These are phyloP conservation scores for Perkinsus marinus DNA, from an alignment of 169 alveolate species.

Conservation along the genomic window DNA sequence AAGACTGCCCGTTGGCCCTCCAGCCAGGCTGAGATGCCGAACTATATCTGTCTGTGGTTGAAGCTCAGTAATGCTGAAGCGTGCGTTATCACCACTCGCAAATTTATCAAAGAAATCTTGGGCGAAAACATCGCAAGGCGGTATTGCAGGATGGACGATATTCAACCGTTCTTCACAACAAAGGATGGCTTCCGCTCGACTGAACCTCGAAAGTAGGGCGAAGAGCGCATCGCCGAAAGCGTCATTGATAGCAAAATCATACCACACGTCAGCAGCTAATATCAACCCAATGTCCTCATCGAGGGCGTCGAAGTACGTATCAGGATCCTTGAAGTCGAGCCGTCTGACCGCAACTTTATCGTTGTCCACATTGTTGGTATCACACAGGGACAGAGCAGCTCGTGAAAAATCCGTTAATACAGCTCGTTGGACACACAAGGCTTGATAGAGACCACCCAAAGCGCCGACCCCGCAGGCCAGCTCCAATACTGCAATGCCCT, in stretches of 20 bases:
- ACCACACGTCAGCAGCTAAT: background rate
- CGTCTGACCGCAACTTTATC: background rate
- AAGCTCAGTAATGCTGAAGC: background rate
- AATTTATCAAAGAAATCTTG: background rate
- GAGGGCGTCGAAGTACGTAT: background rate
- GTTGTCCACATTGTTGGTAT: background rate
- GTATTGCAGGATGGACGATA: background rate
- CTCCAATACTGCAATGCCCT: background rate
- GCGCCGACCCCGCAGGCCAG: background rate
- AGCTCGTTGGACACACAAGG: background rate
- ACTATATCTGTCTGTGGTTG: background rate
- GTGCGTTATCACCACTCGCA: background rate
- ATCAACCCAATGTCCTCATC: background rate
- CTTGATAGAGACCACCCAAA: background rate
- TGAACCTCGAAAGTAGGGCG: background rate
- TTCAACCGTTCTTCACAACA: background rate
- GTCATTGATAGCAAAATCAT: background rate
- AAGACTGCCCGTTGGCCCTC: background rate
- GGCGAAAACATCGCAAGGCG: background rate
- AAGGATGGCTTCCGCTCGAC: background rate
- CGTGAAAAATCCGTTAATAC: background rate
- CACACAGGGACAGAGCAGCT: background rate
- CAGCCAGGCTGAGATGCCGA: background rate
- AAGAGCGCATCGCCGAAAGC: background rate
- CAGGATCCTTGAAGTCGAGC: background rate